Base-by-base conservation (phyloP, 441 rosid species). In the Aleurites moluccanus region DNA sequence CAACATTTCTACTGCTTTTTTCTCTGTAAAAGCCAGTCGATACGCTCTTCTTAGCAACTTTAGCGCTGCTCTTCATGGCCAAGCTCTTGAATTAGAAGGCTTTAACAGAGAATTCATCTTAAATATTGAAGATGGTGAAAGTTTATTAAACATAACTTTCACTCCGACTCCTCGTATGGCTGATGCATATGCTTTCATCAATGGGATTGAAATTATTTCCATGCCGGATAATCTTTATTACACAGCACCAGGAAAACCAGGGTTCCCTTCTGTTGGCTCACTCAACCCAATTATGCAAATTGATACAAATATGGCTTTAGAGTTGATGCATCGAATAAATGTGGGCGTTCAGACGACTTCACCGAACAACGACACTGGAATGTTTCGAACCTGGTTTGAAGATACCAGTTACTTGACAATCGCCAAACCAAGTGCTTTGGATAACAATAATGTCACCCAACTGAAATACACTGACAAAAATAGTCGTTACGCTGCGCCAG, bases 181-280 rank as follows among this genome's bases (percentile, higher is more conserved):
- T 0, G 65, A 44, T 10, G 78, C 88, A 2, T 82, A 67, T 18
- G 91, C 87, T 9, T 87, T 87, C 16, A 66, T 89, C 42, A 90
- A 87, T 21, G 93, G 91, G 6, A 75, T 86, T 28, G 91, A 90
- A 73, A 64, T 89, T 10, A 73, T 83, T 0, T 78, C 84, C 42
- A 83, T 81, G 75, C 90, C 90, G 0, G 56, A 60, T 1, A 45
- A 77, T 70, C 72, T 88, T 8, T 84, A 83, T 66, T 67, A 80
- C 38, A 77, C 75, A 0, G 78, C 72, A 1, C 59, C 25, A 0
- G 15, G 8, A 0, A 56, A 27, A 53, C 18, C 1, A 9, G 75
- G 33, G 0, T 13, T n/a, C n/a, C 8, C 20, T 2, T 27, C 44
- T 67, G 8, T 80, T 8, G 76, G 61, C 64, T 67, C 6, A 14